Conservation (phyloP, 192 early-diverging fungal genomes). For the Backusella macrospora region DNA sequence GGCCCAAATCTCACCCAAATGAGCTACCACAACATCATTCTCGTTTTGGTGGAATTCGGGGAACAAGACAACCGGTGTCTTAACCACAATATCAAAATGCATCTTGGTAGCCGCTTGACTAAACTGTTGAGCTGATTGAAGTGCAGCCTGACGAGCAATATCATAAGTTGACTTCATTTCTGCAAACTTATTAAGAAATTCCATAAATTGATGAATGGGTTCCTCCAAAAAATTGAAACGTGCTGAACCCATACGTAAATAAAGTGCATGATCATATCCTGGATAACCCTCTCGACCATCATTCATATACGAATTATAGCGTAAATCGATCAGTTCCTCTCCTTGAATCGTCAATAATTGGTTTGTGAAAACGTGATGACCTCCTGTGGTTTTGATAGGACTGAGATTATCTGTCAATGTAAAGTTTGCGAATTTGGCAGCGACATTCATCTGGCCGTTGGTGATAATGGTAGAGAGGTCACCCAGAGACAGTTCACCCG, state of each 20-base stretch:
- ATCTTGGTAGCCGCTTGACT: conserved; percentile 77
- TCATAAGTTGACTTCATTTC: conserved; percentile 89
- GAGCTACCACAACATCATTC: conserved; percentile 70
- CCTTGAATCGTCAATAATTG: conserved; percentile 82
- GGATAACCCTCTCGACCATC: conserved; percentile 64
- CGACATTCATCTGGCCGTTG: conserved; percentile 59
- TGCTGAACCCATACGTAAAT: conserved; percentile 80
- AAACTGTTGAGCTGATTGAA: conserved; percentile 75
- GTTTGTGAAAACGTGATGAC: not conserved
- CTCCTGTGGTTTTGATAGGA: not conserved
- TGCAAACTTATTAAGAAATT: conserved; percentile 83
- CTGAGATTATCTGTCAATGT: conserved; percentile 65
- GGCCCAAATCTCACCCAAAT: conserved; percentile 87
- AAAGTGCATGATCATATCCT: conserved; percentile 81
- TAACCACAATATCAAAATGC: conserved; percentile 85
- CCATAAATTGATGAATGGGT: conserved; percentile 69
- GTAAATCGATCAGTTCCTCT: conserved; percentile 86
- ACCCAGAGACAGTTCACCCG: conserved; percentile 70
- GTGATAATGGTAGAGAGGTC: conserved; percentile 69
- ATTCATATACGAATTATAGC: conserved; percentile 74
- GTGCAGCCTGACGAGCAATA: conserved; percentile 82
- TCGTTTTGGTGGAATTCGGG: conserved; percentile 58
- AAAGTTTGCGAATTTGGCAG: conserved; percentile 74
- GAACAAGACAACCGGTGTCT: conserved; percentile 85
- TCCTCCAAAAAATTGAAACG: conserved; percentile 80